Percentiles rank a stretch among this genome's conserved stretches.
Conservation (phyloP, 208 protist genomes). For the Trypanosoma rangeli region DNA sequence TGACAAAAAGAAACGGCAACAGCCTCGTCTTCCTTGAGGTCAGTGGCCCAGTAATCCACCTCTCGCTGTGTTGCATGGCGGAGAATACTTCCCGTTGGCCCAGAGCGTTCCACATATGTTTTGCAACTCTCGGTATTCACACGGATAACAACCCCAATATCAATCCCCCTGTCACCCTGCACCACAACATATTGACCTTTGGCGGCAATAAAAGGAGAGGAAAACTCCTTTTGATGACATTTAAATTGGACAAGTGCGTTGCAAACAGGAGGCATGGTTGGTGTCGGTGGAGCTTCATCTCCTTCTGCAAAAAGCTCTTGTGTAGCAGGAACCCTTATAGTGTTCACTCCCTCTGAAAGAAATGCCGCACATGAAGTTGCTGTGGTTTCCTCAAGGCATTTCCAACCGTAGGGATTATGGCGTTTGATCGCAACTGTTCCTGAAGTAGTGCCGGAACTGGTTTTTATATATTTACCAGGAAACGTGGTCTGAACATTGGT, state of each 20-base stretch:
- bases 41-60: slow-evolving; percentile 86
- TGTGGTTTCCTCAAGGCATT: slow-evolving; percentile 49
- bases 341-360: slow-evolving; percentile 19
- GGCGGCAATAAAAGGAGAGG: slow-evolving; percentile 47
- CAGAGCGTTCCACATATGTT: slow-evolving; percentile 62
- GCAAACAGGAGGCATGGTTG: slow-evolving; percentile 35
- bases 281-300: slow-evolving; percentile 38
- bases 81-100: slow-evolving; percentile 54
- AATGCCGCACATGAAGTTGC: slow-evolving; percentile 9
- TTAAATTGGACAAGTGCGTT: slow-evolving; percentile 85
- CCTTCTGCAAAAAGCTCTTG: slow-evolving; percentile 47
- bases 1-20: slow-evolving; percentile 69
- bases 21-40: slow-evolving; percentile 81
- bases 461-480: slow-evolving; percentile 18
- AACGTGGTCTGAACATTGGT: slow-evolving; percentile 55
- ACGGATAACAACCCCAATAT: slow-evolving; percentile 86
- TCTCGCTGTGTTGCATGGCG: slow-evolving; percentile 79
- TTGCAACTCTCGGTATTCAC: slow-evolving; percentile 48
- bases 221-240: slow-evolving; percentile 80
- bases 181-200: slow-evolving; percentile 88
- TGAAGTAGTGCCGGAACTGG: not conserved
- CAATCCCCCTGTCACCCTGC: slow-evolving; percentile 86
- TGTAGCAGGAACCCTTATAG: slow-evolving; percentile 4
- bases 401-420: slow-evolving; percentile 78
- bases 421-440: slow-evolving; percentile 20